Evolutionary conservation across 2,329 filamentous ascomycete genomes (phyloP).

Genomic region (Cytospora leucostoma): DNA sequence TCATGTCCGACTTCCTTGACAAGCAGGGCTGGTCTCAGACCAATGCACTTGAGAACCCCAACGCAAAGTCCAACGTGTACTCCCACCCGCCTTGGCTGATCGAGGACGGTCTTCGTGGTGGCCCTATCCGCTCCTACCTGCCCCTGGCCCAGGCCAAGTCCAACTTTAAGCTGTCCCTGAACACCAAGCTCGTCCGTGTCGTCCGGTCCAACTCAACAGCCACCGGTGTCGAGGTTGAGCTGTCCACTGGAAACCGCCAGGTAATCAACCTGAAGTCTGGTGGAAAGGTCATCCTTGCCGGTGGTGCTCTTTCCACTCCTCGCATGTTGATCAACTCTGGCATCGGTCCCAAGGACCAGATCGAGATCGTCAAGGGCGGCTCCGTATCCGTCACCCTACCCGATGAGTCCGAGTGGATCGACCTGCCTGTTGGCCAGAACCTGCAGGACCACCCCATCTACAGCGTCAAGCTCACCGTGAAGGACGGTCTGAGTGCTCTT

Average conservation of each 20-base stretch:
- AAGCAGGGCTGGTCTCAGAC: slow-evolving; percentile 28
- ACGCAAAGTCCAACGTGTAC: slow-evolving; percentile 29
- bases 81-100: slow-evolving; percentile 30
- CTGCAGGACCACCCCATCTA: slow-evolving; percentile 33
- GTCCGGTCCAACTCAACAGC: slow-evolving; percentile 29
- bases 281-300: slow-evolving; percentile 32
- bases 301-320: slow-evolving; percentile 32
- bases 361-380: slow-evolving; percentile 29
- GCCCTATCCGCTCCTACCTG: slow-evolving; percentile 33
- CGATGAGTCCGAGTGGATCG: slow-evolving; percentile 32
- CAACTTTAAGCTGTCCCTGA: slow-evolving; percentile 34
- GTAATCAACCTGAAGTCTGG: slow-evolving; percentile 31
- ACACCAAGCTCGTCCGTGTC: slow-evolving; percentile 32
- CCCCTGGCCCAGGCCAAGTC: slow-evolving; percentile 30
- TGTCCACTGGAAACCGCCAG: slow-evolving; percentile 29
- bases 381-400: slow-evolving; percentile 29
- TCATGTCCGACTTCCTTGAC: slow-evolving; percentile 28
- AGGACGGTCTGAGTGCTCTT: slow-evolving; percentile 25
- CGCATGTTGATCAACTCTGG: slow-evolving; percentile 30
- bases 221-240: slow-evolving; percentile 33
- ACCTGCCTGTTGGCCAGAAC: slow-evolving; percentile 32
- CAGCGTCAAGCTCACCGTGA: slow-evolving; percentile 35
- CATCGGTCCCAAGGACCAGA: slow-evolving; percentile 28
- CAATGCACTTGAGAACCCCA: slow-evolving; percentile 28
- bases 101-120: slow-evolving; percentile 29